These are phyloP conservation scores for Furculomyces boomerangus DNA, from an alignment of 371 early-diverging fungal species.

Conservation along the genomic window DNA sequence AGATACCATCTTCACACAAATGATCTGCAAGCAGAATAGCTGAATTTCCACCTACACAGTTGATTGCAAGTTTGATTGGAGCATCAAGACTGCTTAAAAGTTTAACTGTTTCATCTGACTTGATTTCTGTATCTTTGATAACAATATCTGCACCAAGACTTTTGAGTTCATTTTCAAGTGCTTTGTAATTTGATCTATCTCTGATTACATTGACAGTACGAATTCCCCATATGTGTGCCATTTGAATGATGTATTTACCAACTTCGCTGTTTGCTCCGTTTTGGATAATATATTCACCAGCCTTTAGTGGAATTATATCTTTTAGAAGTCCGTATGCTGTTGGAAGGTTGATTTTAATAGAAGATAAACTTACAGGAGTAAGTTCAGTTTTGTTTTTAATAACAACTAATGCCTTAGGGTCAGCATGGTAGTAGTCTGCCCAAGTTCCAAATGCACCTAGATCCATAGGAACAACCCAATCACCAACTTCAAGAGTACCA, in stretches of 20 bases:
- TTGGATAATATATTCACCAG: constrained; percentile 77
- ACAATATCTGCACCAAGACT: constrained; percentile 63
- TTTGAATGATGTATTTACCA: constrained; percentile 84
- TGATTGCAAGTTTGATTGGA: constrained; percentile 50
- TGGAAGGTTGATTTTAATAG: constrained; percentile 72
- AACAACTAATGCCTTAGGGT: neutral
- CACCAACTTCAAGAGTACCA: constrained; percentile 31
- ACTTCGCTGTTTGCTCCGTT: constrained; percentile 86
- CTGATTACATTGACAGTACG: constrained; percentile 81
- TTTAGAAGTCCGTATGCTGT: constrained; percentile 84
- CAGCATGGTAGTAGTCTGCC: neutral
- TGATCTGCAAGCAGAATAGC: constrained; percentile 58
- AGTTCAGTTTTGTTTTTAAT: constrained; percentile 10
- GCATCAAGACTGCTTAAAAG: constrained; percentile 15
- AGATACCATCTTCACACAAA: constrained; percentile 21
- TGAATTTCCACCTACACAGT: constrained; percentile 79
- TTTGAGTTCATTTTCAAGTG: constrained; percentile 31
- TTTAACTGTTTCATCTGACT: constrained; percentile 23
- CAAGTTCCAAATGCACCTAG: constrained; percentile 4
- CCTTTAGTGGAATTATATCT: constrained; percentile 51
- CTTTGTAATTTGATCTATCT: constrained; percentile 45
- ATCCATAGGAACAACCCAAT: constrained; percentile 49
- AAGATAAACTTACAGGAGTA: constrained; percentile 44
- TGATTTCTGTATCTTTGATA: constrained; percentile 37
- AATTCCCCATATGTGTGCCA: constrained; percentile 55